Base-by-base conservation (phyloP, 306 rosid species). In the Vicia faba region DNA sequence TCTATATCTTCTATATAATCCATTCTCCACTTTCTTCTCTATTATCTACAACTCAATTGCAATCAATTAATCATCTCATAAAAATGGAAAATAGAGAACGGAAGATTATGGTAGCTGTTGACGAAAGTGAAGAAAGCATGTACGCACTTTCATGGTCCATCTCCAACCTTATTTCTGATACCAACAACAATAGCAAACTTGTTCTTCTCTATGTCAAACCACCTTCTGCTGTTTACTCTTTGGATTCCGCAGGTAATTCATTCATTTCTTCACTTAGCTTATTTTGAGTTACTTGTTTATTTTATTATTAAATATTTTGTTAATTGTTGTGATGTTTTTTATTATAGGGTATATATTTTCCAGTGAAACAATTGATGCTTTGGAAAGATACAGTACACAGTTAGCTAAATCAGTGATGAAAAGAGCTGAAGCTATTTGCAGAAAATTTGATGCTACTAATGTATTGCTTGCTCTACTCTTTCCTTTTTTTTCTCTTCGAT, bases 91-190 rank as follows among this genome's bases (percentile, higher is more conserved):
- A 36, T 18, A 70, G 13, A 55, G 90, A 77, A 49, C 64, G 46
- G 49, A 83, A 70, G 73, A 82, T 89, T 1, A 79, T 91, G 79
- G 96, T 87, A 12, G 97, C 96, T 3, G 88, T 88, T 55, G 97
- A 91, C 68, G 95, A 91, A 73, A 85, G 96, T 66, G 61, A 87
- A 54, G 95, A 92, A 82, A 92, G 97, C 75, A 92, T 87, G 96
- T 61, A 69, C 56, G 96, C 96, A 0, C 79, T 92, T 3, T 79
- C 89, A 0, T 92, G 96, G 96, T 89, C 96, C 77, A 82, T 89
- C 31, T 61, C 68, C 6, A 84, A 85, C 62, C 86, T 92, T 19
- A 62, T 78, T 65, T 64, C 87, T 59, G 76, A 70, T 5, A 35
- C 79, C 15, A 61, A 68, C 36, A 49, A 67, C 71, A 66, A 15